Evolutionary conservation across 2,329 filamentous ascomycete genomes (phyloP).

Genomic region (Fusarium ambrosium): DNA sequence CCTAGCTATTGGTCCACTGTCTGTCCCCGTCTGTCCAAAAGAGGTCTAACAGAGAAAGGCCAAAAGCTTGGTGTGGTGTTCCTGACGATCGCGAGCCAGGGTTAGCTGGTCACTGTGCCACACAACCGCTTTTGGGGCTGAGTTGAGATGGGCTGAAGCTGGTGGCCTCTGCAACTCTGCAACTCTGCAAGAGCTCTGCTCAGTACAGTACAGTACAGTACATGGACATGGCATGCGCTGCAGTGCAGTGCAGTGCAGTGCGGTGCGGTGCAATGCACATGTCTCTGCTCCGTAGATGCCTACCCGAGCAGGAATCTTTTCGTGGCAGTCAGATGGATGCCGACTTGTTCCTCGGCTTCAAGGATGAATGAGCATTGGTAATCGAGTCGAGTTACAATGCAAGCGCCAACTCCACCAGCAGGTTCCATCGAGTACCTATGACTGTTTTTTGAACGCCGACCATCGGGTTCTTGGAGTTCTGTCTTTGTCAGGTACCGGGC

Average conservation of each 20-base stretch:
- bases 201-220: neutral
- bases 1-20: constrained; percentile 24
- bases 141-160: constrained; percentile 15
- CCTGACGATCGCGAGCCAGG: constrained; percentile 47
- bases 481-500: constrained; percentile 23
- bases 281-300: constrained; percentile 17
- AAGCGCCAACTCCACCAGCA: constrained; percentile 13
- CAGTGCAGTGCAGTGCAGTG: neutral
- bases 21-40: constrained; percentile 31
- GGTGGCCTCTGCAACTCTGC: neutral
- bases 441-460: constrained; percentile 24
- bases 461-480: constrained; percentile 16
- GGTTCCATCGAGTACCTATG: constrained; percentile 2
- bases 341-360: constrained; percentile 20
- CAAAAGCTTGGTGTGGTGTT: constrained; percentile 42
- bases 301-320: constrained; percentile 12
- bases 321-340: constrained; percentile 17
- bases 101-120: constrained; percentile 25
- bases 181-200: neutral
- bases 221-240: neutral
- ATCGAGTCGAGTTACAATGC: constrained; percentile 16
- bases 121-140: constrained; percentile 22
- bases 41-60: constrained; percentile 30
- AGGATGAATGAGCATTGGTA: constrained; percentile 11
- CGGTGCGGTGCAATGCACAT: constrained; percentile 25